These are phyloP conservation scores for Pestalotiopsis sp. DNA, from an alignment of 2,329 filamentous ascomycete species.

Conservation along the genomic window DNA sequence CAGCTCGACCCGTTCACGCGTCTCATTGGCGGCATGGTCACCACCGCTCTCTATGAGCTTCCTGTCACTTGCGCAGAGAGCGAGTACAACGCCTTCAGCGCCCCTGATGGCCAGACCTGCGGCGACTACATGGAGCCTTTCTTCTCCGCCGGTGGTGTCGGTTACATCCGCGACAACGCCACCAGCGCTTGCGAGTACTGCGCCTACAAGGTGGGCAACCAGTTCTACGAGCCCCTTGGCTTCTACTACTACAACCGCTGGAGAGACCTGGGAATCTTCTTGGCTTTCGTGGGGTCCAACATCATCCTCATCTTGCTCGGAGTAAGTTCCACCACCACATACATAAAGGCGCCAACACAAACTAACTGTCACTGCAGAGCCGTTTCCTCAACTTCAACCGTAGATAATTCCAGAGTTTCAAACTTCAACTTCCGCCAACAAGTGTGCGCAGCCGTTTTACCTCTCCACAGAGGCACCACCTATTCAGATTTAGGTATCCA, in stretches of 20 bases:
- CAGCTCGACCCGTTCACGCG: slow-evolving; percentile 83
- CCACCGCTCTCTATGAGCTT: slow-evolving; percentile 72
- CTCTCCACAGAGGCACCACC: not conserved
- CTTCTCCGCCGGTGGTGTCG: slow-evolving; percentile 68
- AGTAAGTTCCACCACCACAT: slow-evolving; percentile 40
- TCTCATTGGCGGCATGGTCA: slow-evolving; percentile 78
- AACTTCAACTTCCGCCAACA: not conserved
- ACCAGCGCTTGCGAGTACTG: slow-evolving; percentile 78
- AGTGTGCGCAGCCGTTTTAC: not conserved
- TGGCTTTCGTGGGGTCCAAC: slow-evolving; percentile 78
- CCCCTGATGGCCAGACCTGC: slow-evolving; percentile 68
- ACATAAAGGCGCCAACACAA: slow-evolving; percentile 2
- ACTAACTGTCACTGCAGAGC: slow-evolving; percentile 36
- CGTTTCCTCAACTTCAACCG: slow-evolving; percentile 58
- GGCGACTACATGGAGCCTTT: slow-evolving; percentile 75
- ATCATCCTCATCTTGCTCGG: slow-evolving; percentile 61
- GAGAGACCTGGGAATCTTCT: slow-evolving; percentile 80
- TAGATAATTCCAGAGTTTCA: slow-evolving; percentile 33
- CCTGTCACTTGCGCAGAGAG: slow-evolving; percentile 59
- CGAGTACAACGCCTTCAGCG: slow-evolving; percentile 71
- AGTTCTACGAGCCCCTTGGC: slow-evolving; percentile 73
- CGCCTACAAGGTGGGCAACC: slow-evolving; percentile 76
- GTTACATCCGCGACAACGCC: slow-evolving; percentile 70
- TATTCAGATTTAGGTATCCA: not conserved
- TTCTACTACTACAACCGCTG: slow-evolving; percentile 72